Conservation (phyloP, 495 filamentous ascomycete genomes). For the Aspergillus conjunctus region DNA sequence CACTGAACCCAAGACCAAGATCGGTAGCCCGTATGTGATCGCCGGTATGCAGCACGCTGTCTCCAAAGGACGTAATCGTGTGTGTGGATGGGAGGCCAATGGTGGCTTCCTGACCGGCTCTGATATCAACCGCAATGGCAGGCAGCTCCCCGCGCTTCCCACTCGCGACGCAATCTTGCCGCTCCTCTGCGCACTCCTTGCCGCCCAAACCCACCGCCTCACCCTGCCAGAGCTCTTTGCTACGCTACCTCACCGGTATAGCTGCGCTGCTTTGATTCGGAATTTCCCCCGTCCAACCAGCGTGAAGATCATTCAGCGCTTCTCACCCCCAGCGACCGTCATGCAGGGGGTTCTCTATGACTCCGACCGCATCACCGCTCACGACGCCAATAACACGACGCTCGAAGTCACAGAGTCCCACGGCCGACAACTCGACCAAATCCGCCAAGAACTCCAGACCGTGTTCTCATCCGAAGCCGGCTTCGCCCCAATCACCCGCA, state of each 20-base stretch:
- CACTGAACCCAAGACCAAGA: slow-evolving; percentile 30
- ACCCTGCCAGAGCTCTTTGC: slow-evolving; percentile 26
- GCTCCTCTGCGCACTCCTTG: slow-evolving; percentile 27
- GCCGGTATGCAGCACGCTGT: slow-evolving; percentile 30
- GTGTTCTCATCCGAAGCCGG: slow-evolving; percentile 28
- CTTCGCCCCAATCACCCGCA: slow-evolving; percentile 22
- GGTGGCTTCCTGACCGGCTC: slow-evolving; percentile 36
- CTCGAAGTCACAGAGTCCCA: neutral
- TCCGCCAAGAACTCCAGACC: slow-evolving; percentile 23
- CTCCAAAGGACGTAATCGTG: slow-evolving; percentile 21
- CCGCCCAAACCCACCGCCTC: slow-evolving; percentile 11
- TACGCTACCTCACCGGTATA: slow-evolving; percentile 25
- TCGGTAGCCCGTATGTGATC: slow-evolving; percentile 35
- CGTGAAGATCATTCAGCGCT: slow-evolving; percentile 29
- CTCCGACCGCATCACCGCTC: neutral
- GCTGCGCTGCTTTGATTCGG: slow-evolving; percentile 28
- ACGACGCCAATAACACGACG: neutral
- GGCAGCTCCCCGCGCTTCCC: slow-evolving; percentile 28
- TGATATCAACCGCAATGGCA: slow-evolving; percentile 26
- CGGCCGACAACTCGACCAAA: slow-evolving; percentile 8
- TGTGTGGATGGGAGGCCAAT: slow-evolving; percentile 35
- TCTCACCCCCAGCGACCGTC: slow-evolving; percentile 21
- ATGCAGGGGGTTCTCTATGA: slow-evolving; percentile 20
- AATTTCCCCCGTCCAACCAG: slow-evolving; percentile 34
- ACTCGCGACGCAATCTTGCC: slow-evolving; percentile 33